phyloP scores from a whole-genome alignment of 2,329 filamentous ascomycete genomes.

The Byssochlamys sp. region DNA sequence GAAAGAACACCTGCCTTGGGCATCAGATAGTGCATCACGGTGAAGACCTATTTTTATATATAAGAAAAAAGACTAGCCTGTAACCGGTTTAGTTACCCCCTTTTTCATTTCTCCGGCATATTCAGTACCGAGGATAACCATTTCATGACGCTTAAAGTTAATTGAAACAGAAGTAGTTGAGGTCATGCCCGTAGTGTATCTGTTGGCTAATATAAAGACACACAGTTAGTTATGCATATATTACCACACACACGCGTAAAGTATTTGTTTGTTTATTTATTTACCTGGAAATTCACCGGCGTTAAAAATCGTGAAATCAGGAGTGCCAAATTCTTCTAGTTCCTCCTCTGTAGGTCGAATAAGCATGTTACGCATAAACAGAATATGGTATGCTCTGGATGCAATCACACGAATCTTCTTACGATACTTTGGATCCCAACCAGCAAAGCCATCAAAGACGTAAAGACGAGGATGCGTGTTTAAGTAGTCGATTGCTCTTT shows the following conservation, averaged over 20 bases:
- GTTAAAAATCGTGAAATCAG: constrained; percentile 99
- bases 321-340: constrained; percentile 93
- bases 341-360: constrained; percentile 86
- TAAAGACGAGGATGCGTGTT: constrained; percentile 99
- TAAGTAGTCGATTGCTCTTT: constrained; percentile 96
- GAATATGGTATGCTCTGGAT: constrained; percentile 95
- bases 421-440: constrained; percentile 96
- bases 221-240: no score
- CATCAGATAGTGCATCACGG: constrained; percentile 99
- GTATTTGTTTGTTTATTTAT: no score
- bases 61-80: no score
- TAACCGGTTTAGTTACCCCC: no score
- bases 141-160: constrained; percentile 99
- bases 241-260: no score
- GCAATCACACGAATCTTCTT: constrained; percentile 97
- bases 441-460: constrained; percentile 91
- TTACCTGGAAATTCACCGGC: constrained; percentile 95
- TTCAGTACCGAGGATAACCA: constrained; percentile 98
- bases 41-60: no score
- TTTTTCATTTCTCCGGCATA: constrained; percentile 98
- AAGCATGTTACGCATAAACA: constrained; percentile 99
- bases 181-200: constrained; percentile 96
- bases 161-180: constrained; percentile 94
- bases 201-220: no score
- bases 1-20: constrained; percentile 98